Percentiles rank a stretch among this genome's conserved stretches.
phyloP scores from a whole-genome alignment of 495 filamentous ascomycete genomes.

The Umbilicaria muhlenbergii region DNA sequence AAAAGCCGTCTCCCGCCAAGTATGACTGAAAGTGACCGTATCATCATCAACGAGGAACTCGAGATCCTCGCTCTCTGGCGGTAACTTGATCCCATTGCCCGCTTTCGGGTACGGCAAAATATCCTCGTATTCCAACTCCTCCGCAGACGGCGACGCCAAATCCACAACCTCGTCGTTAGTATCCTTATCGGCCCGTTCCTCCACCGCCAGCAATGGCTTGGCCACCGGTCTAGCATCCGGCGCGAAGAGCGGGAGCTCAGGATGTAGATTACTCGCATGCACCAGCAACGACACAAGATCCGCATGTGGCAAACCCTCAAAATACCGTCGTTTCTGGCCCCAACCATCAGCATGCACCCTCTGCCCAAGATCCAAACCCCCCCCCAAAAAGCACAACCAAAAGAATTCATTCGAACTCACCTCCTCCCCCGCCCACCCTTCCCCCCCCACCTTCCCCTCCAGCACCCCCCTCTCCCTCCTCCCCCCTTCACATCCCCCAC shows the following conservation, averaged over 20 bases:
- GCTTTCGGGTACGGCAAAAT: constrained; percentile 50
- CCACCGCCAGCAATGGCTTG: neutral
- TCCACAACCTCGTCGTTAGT: constrained; percentile 7
- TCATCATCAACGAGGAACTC: constrained; percentile 28
- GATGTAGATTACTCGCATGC: constrained; percentile 23
- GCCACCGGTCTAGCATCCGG: neutral
- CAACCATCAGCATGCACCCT: neutral
- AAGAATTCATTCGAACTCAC: constrained; percentile 14
- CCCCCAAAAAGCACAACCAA: neutral
- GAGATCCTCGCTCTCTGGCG: constrained; percentile 21
- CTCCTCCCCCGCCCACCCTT: constrained; percentile 24
- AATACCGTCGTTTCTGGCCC: constrained; percentile 30
- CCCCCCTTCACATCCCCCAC: constrained; percentile 44
- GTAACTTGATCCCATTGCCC: constrained; percentile 33
- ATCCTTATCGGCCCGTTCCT: neutral
- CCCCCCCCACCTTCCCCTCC: constrained; percentile 24
- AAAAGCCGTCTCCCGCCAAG: constrained; percentile 1
- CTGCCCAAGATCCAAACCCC: neutral
- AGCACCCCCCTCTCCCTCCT: constrained; percentile 12
- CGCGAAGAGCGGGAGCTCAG: constrained; percentile 23
- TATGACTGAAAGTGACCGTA: constrained; percentile 30
- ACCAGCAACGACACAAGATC: constrained; percentile 31
- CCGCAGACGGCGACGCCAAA: constrained; percentile 5
- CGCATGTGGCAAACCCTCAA: constrained; percentile 24
- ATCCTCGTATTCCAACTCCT: constrained; percentile 25